Conservation (phyloP, 106 monocot genomes). For the Dendrobium huoshanense region DNA sequence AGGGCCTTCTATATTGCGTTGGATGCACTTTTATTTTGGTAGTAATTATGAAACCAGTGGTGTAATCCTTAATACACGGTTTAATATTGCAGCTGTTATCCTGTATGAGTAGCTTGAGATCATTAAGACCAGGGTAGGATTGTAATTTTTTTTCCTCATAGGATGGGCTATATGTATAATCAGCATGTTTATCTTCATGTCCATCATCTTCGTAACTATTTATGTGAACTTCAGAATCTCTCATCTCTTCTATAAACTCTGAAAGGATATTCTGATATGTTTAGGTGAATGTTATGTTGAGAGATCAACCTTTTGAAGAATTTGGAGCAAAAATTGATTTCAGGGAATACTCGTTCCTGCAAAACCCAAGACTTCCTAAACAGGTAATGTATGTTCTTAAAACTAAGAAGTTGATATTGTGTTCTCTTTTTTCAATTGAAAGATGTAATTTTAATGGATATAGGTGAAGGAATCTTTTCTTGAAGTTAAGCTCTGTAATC, state of each 20-base stretch:
- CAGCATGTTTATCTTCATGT: background rate
- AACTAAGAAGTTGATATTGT: background rate
- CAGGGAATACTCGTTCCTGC: conserved; percentile 80
- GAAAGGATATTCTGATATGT: background rate
- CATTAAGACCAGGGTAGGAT: background rate
- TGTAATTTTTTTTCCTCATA: background rate
- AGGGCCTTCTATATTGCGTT: background rate
- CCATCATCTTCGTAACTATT: background rate
- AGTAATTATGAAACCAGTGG: background rate
- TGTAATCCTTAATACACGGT: background rate
- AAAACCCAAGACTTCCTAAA: conserved; percentile 62
- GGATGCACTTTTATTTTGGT: background rate
- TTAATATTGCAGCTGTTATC: background rate
- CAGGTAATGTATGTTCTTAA: conserved; percentile 24
- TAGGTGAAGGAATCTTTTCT: conserved; percentile 79
- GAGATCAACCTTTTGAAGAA: conserved; percentile 48
- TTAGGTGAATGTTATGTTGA: conserved; percentile 75
- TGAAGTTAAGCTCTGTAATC: conserved; percentile 62
- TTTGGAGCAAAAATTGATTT: conserved; percentile 80
- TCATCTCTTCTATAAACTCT: background rate
- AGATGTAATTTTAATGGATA: conserved; percentile 11
- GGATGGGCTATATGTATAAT: background rate
- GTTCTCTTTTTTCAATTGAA: background rate
- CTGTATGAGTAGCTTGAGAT: background rate
- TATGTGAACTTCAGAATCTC: background rate